These are phyloP conservation scores for Cystobasidium pallidum DNA, from an alignment of 1,284 basidiomycete genomes.

Conservation along the genomic window DNA sequence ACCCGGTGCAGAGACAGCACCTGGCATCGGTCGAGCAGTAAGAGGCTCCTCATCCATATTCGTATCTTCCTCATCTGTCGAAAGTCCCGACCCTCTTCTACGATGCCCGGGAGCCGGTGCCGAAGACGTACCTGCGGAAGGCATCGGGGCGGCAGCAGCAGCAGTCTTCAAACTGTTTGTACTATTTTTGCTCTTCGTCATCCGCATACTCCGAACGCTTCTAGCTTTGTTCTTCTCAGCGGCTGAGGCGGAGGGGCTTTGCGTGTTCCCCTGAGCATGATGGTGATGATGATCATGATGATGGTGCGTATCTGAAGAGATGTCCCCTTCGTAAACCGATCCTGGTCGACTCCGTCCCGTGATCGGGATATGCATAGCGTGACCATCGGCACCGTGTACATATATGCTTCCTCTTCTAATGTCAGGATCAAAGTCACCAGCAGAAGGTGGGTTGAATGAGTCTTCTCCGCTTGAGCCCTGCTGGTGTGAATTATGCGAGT, in stretches of 20 bases:
- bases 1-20: background rate
- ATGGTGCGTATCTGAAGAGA: conserved; percentile 17
- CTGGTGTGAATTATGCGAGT: background rate
- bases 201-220: conserved; percentile 19
- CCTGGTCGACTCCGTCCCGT: conserved; percentile 42
- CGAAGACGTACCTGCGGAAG: background rate
- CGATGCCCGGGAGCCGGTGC: conserved; percentile 1
- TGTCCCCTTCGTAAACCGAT: conserved; percentile 36
- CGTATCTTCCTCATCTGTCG: conserved; percentile 27
- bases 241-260: conserved; percentile 2
- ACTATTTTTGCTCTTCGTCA: conserved; percentile 27
- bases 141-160: background rate
- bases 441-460: conserved; percentile 32
- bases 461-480: conserved; percentile 9
- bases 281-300: conserved; percentile 1
- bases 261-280: conserved; percentile 4
- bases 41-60: conserved; percentile 18
- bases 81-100: conserved; percentile 1
- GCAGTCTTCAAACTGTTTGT: conserved; percentile 18
- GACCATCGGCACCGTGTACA: conserved; percentile 42
- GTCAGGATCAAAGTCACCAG: conserved; percentile 45
- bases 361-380: conserved; percentile 40
- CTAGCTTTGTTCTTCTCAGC: conserved; percentile 27
- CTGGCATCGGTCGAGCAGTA: conserved; percentile 7
- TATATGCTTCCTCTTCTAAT: conserved; percentile 41